phyloP scores from a whole-genome alignment of 179 eudicot genomes.

The Camellia oleifera region DNA sequence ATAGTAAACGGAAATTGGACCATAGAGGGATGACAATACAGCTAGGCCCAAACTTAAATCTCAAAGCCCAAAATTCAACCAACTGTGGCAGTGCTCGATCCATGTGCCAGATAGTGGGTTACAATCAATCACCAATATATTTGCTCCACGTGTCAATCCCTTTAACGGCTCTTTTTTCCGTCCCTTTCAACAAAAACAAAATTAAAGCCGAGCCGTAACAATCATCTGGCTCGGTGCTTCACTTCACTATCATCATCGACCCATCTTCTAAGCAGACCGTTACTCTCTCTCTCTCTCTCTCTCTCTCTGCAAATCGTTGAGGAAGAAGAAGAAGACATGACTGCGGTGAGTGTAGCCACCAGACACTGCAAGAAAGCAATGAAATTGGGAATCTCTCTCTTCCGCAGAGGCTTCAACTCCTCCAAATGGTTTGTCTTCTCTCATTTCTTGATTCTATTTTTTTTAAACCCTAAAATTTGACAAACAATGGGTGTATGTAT shows the following conservation, averaged over 20 bases:
- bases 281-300: neutral
- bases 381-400: slow-evolving; percentile 44
- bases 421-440: slow-evolving; percentile 60
- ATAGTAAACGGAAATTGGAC: neutral
- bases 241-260: neutral
- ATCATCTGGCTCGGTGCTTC: neutral
- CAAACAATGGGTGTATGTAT: neutral
- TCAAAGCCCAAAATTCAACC: neutral
- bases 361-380: slow-evolving; percentile 49
- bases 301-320: neutral
- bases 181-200: too few relatives aligned
- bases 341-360: slow-evolving; percentile 20
- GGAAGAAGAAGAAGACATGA: slow-evolving; percentile 10
- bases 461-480: neutral
- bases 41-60: neutral
- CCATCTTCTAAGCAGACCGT: neutral
- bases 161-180: slow-evolving; percentile 15
- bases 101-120: neutral
- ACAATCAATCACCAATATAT: neutral
- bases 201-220: neutral
- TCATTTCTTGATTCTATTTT: neutral
- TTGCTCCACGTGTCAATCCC: neutral
- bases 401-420: slow-evolving; percentile 67
- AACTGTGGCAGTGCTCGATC: neutral
- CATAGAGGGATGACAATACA: neutral